Evolutionary conservation across 371 early-diverging fungal genomes (phyloP).

Genomic region (Mucor lusitanicus): DNA sequence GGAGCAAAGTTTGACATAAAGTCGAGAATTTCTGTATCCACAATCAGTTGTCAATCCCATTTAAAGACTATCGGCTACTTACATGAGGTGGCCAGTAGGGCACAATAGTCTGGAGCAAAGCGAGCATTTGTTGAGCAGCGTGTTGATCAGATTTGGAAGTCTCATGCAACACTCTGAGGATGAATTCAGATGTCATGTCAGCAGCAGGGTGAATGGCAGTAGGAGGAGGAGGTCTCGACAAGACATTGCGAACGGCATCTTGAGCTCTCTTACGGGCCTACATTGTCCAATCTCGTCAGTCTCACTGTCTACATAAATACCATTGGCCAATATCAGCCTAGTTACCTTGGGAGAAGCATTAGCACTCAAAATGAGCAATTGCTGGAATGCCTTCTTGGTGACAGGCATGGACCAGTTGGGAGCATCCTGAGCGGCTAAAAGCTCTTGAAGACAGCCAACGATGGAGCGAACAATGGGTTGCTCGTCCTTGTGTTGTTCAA

Average conservation of each 20-base stretch:
- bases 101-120: constrained; percentile 73
- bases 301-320: background rate
- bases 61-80: constrained; percentile 15
- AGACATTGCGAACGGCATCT: constrained; percentile 74
- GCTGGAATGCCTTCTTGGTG: constrained; percentile 69
- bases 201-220: constrained; percentile 80
- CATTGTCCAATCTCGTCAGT: background rate
- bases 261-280: constrained; percentile 79
- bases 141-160: constrained; percentile 68
- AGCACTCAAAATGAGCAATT: constrained; percentile 73
- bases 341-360: constrained; percentile 88
- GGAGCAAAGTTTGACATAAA: constrained; percentile 77
- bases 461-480: constrained; percentile 80
- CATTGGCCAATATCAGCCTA: background rate
- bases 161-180: constrained; percentile 68
- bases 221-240: constrained; percentile 77
- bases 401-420: constrained; percentile 72
- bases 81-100: constrained; percentile 75
- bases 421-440: constrained; percentile 82
- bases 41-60: background rate
- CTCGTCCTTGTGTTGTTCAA: constrained; percentile 64
- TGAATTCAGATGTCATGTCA: constrained; percentile 71
- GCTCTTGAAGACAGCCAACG: constrained; percentile 77
- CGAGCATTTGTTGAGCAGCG: constrained; percentile 76
- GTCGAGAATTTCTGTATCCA: constrained; percentile 50